These are phyloP conservation scores for Sanghuangporus baumii DNA, from an alignment of 1,284 basidiomycete species.

Conservation along the genomic window DNA sequence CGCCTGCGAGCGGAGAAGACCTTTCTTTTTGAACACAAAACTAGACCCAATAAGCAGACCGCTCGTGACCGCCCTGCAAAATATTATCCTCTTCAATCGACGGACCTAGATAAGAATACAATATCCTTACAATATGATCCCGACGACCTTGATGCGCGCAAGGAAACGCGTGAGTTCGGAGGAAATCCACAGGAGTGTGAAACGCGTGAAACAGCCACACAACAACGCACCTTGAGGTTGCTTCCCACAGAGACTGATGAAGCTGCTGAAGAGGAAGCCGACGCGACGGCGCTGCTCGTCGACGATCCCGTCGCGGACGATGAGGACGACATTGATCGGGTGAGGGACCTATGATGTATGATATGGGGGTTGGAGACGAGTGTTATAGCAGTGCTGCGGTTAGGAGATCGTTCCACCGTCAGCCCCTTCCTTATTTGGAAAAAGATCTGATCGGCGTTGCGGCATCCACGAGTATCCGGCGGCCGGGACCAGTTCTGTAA, in stretches of 20 bases:
- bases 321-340: constrained; percentile 1
- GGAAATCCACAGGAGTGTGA: background rate
- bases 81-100: background rate
- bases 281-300: constrained; percentile 11
- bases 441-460: background rate
- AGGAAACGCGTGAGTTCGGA: background rate
- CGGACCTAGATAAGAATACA: background rate
- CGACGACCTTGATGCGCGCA: constrained; percentile 9
- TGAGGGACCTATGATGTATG: background rate
- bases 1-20: constrained; percentile 35
- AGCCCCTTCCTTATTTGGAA: background rate
- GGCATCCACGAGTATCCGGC: background rate
- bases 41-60: constrained; percentile 58
- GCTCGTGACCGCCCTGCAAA: constrained; percentile 40
- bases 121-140: constrained; percentile 11
- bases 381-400: constrained; percentile 10
- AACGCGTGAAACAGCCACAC: background rate
- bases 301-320: constrained; percentile 10
- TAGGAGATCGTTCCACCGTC: background rate
- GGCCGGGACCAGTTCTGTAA: background rate
- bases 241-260: constrained; percentile 9
- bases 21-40: constrained; percentile 60
- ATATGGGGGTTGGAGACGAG: constrained; percentile 2
- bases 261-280: constrained; percentile 10
- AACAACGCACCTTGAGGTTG: constrained; percentile 17